Evolutionary conservation across 805 yeast genomes (phyloP).

Genomic region (Lipomyces kockii): DNA sequence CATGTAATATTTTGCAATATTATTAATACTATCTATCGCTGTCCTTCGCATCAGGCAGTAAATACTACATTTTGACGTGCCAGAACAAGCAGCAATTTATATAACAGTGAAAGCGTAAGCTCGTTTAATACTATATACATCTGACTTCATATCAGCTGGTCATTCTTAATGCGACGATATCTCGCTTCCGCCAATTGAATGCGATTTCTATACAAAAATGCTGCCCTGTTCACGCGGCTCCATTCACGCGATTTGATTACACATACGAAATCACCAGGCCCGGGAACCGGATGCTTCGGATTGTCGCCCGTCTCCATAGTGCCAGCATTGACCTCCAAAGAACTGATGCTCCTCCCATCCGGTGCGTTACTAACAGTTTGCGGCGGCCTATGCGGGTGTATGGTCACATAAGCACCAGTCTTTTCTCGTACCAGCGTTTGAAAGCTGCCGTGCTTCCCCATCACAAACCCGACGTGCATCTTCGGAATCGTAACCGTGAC

Average conservation of each 20-base stretch:
- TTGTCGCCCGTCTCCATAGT: neutral
- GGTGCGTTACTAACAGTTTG: neutral
- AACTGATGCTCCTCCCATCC: neutral
- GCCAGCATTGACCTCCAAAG: neutral
- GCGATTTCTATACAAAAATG: neutral
- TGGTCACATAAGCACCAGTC: neutral
- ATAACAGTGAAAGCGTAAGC: neutral
- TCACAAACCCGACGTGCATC: neutral
- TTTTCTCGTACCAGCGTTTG: neutral
- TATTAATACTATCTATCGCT: neutral
- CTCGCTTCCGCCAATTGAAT: neutral
- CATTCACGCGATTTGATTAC: neutral
- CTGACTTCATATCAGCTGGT: neutral
- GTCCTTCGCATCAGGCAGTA: neutral
- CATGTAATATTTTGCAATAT: constrained; percentile 1
- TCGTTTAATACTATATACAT: neutral
- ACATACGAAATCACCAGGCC: neutral
- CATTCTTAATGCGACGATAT: neutral
- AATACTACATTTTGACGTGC: neutral
- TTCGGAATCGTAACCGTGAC: neutral
- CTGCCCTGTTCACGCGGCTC: neutral
- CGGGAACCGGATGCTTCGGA: neutral
- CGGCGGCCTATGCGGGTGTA: neutral
- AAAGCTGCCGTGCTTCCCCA: neutral
- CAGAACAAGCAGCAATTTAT: neutral